Conservation (phyloP, 108 stramenopile genomes). For the Skeletonema potamos region DNA sequence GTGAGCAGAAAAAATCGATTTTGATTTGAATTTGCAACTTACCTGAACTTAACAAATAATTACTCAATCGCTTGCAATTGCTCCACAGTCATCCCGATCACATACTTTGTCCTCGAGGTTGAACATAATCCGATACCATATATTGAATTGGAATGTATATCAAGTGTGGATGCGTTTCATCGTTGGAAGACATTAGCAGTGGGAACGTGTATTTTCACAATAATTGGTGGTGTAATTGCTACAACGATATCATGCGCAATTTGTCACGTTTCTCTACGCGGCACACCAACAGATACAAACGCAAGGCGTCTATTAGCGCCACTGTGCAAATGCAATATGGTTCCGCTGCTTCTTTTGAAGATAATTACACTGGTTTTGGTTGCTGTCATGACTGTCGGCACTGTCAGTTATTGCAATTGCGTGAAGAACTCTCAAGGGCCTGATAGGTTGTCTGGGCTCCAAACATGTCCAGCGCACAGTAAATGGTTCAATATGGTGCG, state of each 20-base stretch:
- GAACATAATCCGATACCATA: slow-evolving; percentile 6
- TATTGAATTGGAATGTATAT: slow-evolving; percentile 9
- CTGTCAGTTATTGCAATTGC: slow-evolving; percentile 18
- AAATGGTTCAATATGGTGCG: not conserved
- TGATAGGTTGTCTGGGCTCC: not conserved
- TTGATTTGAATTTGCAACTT: not conserved
- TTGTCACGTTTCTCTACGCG: slow-evolving; percentile 19
- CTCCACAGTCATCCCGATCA: slow-evolving; percentile 5
- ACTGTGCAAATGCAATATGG: slow-evolving; percentile 28
- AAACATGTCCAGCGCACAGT: not conserved
- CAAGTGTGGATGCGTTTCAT: not conserved
- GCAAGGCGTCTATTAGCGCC: slow-evolving; percentile 11
- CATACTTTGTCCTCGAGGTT: not conserved
- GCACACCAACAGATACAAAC: slow-evolving; percentile 30
- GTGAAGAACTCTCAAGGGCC: not conserved
- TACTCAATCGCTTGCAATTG: no score
- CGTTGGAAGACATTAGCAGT: slow-evolving; percentile 5
- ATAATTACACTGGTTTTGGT: slow-evolving; percentile 10
- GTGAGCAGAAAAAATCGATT: not conserved
- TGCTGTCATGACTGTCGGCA: not conserved
- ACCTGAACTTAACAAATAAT: no score
- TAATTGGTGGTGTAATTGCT: slow-evolving; percentile 5
- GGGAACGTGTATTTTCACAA: not conserved
- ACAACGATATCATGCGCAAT: slow-evolving; percentile 8
- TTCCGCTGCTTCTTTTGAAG: slow-evolving; percentile 19